Evolutionary conservation across 2,329 filamentous ascomycete species (phyloP).

Genomic region (Colletotrichum lupini): DNA sequence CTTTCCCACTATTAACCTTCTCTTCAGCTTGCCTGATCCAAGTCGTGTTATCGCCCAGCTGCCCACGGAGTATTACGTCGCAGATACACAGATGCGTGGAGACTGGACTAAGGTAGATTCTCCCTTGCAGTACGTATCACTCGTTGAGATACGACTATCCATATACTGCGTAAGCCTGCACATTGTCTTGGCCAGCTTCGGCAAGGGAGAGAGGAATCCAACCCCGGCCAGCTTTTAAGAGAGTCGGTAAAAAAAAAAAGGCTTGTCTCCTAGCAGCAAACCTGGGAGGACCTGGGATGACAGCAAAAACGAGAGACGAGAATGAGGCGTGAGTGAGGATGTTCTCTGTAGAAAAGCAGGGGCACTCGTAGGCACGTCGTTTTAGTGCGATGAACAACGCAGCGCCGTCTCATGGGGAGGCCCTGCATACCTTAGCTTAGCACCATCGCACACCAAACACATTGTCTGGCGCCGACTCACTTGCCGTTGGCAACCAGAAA

Average conservation of each 20-base stretch:
- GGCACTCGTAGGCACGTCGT: background rate
- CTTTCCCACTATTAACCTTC: slow-evolving; percentile 17
- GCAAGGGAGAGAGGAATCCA: background rate
- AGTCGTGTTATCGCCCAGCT: background rate
- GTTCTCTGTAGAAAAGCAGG: background rate
- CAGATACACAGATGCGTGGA: background rate
- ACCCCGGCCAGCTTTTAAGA: background rate
- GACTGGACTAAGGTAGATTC: background rate
- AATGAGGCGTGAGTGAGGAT: background rate
- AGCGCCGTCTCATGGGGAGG: slow-evolving; percentile 9
- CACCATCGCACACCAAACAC: background rate
- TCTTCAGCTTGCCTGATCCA: slow-evolving; percentile 11
- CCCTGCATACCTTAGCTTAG: slow-evolving; percentile 9
- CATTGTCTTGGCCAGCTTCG: background rate
- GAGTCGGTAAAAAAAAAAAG: slow-evolving; percentile 19
- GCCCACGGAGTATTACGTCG: slow-evolving; percentile 5
- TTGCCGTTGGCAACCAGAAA: slow-evolving; percentile 9
- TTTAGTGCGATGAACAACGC: slow-evolving; percentile 10
- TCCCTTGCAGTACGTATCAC: slow-evolving; percentile 2
- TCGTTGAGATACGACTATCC: slow-evolving; percentile 3
- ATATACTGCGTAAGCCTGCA: too few relatives aligned
- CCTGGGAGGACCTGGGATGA: background rate
- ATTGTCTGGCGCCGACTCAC: background rate
- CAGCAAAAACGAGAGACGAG: background rate
- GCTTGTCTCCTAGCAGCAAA: slow-evolving; percentile 28